Evolutionary conservation across 768 basidiomycete genomes (phyloP), one percentile per base, ranked within the genome.

Genomic region (Rhizopogon salebrosus): DNA sequence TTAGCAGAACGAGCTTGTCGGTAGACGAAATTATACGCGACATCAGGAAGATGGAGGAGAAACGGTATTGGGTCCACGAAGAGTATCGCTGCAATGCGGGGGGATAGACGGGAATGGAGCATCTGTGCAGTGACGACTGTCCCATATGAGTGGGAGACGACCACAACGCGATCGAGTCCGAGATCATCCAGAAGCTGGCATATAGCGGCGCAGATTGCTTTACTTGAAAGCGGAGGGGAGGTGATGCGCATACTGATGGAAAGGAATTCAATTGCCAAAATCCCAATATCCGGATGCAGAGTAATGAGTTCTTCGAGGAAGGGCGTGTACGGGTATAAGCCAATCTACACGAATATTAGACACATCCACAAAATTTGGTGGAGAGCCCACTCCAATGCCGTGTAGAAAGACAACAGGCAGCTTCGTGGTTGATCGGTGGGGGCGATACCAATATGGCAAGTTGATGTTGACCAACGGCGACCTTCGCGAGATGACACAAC

Each of bases 61-160:
- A 87, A 74, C 0, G 84, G 82, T 35, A 86, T 82, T 3, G 84
- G 85, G 65, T 87, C 85, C 41, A 85, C 68, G 41, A 87, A 70
- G 24, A 85, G 64, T 24, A 69, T 64, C 18, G 76, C 71, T 1
- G 72, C 62, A 54, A 87, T 68, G 38, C 72, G 65, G 27, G 57
- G 9, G 50, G 66, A 11, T 27, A 70, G 50, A 6, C 63, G 57
- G 36, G 73, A 69, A 43, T 71, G 79, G 18, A 84, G 60, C 48
- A 85, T 75, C 62, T 83, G 79, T 2, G 79, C 77, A 3, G 77
- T 69, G 41, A 84, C 46, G 57, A 75, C 76, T 1, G 84, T 86
- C 18, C 85, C 83, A 58, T 82, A 87, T 0, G 84, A 85, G 62
- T 87, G 84, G 0, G 76, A 72, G 0, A 68, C 72, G 26, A 85